Evolutionary conservation across 495 filamentous ascomycete species (phyloP), one percentile per base, ranked within the genome.

Genomic region (Penicillium ucsense): DNA sequence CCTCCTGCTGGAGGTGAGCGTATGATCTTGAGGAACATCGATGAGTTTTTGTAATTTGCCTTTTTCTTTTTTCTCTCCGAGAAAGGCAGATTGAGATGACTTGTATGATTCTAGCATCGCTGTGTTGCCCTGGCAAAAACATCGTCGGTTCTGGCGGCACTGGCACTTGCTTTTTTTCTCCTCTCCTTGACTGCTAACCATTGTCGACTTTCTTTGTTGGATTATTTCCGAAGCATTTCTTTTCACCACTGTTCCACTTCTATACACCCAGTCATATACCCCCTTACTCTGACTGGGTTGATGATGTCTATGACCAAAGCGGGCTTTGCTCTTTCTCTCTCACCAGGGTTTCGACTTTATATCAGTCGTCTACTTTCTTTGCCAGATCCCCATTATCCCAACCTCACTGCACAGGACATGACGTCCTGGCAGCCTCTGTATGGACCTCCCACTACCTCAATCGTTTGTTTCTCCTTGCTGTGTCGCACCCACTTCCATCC

Each of bases 1-100:
- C 74, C 74, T 37, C 67, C 67, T 9, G 60, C 62, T 31, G 68
- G 66, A 37, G 64, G 64, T 7, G 74, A 75, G 51, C 62, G 67
- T 12, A 54, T 74, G 43, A 76, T 76, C 46, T 72, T 74, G 64
- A 71, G 74, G 60, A 76, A 63, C 51, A 77, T 77, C 55, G 73
- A 74, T 54, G 74, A 76, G 56, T 68, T 77, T 59, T 55, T 74
- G 43, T 74, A 64, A 69, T 62, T 20, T 20, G 20, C 20, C 20
- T 20, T 20, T 20, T 20, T 20, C 2, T 20, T 20, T 20, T 20
- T 20, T 20, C 20, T 20, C 20, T 20, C 20, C 20, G 20, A 20
- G 20, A 20, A 20, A 20, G 20, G 20, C 20, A 20, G 2, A 20
- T 41, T 41, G 60, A 61, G 56, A 70, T 48, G 67, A 70, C 60